phyloP scores from a whole-genome alignment of 106 monocot genomes.

The Amphibolis antarctica region DNA sequence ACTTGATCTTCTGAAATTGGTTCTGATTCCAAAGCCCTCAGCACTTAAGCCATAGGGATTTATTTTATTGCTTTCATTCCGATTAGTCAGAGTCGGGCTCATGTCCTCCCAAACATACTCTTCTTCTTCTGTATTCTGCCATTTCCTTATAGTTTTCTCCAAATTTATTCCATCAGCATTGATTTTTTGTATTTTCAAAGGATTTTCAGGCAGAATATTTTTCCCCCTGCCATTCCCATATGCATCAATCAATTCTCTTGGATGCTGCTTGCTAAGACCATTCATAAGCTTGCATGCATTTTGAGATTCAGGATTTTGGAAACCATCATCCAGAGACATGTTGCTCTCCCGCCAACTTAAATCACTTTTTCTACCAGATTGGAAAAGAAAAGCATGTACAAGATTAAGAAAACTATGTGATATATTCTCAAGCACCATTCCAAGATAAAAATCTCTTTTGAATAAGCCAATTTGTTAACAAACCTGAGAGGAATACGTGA shows the following conservation, averaged over 20 bases:
- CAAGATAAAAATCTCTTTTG: not conserved
- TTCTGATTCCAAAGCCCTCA: slow-evolving; percentile 11
- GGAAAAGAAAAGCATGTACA: not conserved
- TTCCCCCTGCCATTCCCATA: slow-evolving; percentile 65
- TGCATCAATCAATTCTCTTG: slow-evolving; percentile 68
- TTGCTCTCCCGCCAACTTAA: slow-evolving; percentile 26
- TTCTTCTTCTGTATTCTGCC: slow-evolving; percentile 86
- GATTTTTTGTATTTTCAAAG: slow-evolving; percentile 39
- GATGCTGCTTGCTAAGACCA: slow-evolving; percentile 36
- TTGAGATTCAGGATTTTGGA: slow-evolving; percentile 9
- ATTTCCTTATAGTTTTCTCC: slow-evolving; percentile 31
- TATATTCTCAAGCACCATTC: not conserved
- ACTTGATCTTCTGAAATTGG: slow-evolving; percentile 25
- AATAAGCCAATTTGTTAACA: not conserved
- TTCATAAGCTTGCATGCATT: slow-evolving; percentile 9
- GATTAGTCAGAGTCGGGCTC: slow-evolving; percentile 65
- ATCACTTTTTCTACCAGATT: slow-evolving; percentile 17
- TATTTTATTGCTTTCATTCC: slow-evolving; percentile 21
- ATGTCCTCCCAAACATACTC: slow-evolving; percentile 97
- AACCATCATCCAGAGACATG: slow-evolving; percentile 14
- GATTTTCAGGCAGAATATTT: slow-evolving; percentile 26
- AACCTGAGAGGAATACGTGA: slow-evolving; percentile 1
- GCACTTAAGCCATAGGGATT: slow-evolving; percentile 17
- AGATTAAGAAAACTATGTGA: not conserved
- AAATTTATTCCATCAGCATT: slow-evolving; percentile 34